Conservation (phyloP, 2,329 filamentous ascomycete species). For the Paraphaeosphaeria sporulosa region DNA sequence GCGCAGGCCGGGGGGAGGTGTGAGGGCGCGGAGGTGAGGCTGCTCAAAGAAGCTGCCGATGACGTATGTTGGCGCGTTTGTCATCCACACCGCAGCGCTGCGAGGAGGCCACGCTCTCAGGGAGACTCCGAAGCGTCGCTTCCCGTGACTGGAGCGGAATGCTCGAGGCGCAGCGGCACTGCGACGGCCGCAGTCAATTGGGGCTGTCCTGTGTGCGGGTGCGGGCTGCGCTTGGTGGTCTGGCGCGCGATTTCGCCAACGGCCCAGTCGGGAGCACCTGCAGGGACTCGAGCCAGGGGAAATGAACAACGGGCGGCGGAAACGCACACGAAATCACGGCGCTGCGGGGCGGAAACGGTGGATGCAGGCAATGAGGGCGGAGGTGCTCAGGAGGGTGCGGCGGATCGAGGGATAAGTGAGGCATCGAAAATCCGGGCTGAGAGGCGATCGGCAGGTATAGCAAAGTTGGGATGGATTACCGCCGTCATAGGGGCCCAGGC, state of each 20-base stretch:
- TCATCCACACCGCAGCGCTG: slow-evolving; percentile 8
- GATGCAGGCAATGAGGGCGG: slow-evolving; percentile 8
- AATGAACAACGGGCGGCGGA: background rate
- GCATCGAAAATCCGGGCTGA: slow-evolving; percentile 15
- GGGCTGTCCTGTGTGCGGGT: background rate
- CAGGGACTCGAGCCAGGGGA: slow-evolving; percentile 7
- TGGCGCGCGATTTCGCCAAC: slow-evolving; percentile 8
- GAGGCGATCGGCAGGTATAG: slow-evolving; percentile 2
- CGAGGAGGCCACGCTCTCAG: slow-evolving; percentile 3
- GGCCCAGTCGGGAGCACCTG: slow-evolving; percentile 1
- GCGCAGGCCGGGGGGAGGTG: background rate
- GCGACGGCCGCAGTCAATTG: background rate
- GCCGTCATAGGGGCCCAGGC: slow-evolving; percentile 1
- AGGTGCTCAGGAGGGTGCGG: slow-evolving; percentile 12
- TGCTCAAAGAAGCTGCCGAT: slow-evolving; percentile 11
- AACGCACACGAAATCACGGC: background rate
- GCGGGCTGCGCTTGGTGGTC: background rate
- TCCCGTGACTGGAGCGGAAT: background rate
- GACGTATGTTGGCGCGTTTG: slow-evolving; percentile 12
- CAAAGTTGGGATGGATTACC: background rate
- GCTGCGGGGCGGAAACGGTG: slow-evolving; percentile 12
- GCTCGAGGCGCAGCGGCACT: slow-evolving; percentile 5
- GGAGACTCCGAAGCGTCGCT: background rate
- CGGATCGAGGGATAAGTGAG: slow-evolving; percentile 17
- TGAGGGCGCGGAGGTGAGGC: slow-evolving; percentile 5